Evolutionary conservation across 768 basidiomycete species (phyloP).

Genomic region (Podaxis carcinomalis): DNA sequence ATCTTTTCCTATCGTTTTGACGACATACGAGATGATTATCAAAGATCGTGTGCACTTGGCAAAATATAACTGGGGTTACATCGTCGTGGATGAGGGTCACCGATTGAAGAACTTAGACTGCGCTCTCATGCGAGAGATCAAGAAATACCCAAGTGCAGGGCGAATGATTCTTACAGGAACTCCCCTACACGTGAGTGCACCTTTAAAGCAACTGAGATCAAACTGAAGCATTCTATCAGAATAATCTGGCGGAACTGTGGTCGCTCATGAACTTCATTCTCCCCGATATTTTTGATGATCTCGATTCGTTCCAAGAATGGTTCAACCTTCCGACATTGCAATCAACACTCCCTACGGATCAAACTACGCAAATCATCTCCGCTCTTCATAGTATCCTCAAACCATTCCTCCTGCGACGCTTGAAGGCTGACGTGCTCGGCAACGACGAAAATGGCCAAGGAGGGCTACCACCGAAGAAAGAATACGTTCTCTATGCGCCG

Average conservation of each 20-base stretch:
- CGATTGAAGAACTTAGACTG: constrained; percentile 93
- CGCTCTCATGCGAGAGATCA: constrained; percentile 86
- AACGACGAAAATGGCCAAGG: constrained; percentile 19
- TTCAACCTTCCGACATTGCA: constrained; percentile 71
- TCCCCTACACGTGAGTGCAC: constrained; percentile 75
- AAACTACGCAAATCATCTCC: constrained; percentile 64
- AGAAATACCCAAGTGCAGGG: constrained; percentile 78
- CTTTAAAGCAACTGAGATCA: background rate
- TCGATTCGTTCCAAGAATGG: constrained; percentile 91
- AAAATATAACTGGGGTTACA: constrained; percentile 80
- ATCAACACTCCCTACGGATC: constrained; percentile 48
- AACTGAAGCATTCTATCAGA: constrained; percentile 47
- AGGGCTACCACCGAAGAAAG: constrained; percentile 82
- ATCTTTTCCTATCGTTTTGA: constrained; percentile 75
- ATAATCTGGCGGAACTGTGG: constrained; percentile 95
- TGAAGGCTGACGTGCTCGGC: constrained; percentile 84
- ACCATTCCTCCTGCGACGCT: constrained; percentile 88
- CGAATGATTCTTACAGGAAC: constrained; percentile 95
- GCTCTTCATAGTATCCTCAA: constrained; percentile 88
- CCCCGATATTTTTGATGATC: constrained; percentile 88
- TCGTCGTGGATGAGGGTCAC: constrained; percentile 96
- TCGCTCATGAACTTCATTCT: constrained; percentile 93
- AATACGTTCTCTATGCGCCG: constrained; percentile 92
- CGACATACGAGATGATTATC: constrained; percentile 93
- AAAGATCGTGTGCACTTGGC: constrained; percentile 62